Evolutionary conservation across 441 rosid genomes (phyloP), one percentile per base, ranked within the genome.

Genomic region (Rhodomyrtus psidioides): DNA sequence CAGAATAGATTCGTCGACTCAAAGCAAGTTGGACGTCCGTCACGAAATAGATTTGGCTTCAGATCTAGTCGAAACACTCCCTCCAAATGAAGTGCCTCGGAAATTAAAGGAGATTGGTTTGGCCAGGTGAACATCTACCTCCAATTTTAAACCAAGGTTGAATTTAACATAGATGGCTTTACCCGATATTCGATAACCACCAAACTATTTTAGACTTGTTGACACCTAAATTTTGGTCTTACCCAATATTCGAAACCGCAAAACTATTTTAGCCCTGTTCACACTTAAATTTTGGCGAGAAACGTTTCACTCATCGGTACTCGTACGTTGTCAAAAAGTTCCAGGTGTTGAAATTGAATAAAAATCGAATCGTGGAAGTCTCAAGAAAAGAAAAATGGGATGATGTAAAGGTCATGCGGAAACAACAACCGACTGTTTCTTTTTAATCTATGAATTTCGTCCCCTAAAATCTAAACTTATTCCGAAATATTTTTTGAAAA

Each of bases 31-130:
- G 82, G 89, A 92, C 75, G 83, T 90, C 1, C 82, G 81, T 56
- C 76, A 49, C 14, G 92, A 92, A 89, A 44, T 89, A 30, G 57
- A 87, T 28, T 86, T 93, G 86, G 90, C 88, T 53, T 86, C 87
- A 53, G 88, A 85, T 55, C 27, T 84, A 5, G 82, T 26, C 4
- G 55, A 82, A 34, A 83, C 55, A 39, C 83, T 89, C 51, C 84
- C 21, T 42, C 82, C 86, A 6, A 60, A 84, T 42, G 74, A 90
- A 86, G 79, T n/a, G 74, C 49, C 30, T 42, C 81, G 23, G 62
- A 83, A 84, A 24, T 84, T 90, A 83, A 83, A 83, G 53, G 81
- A 75, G 51, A 30, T 86, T 42, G 84, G 86, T 44, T 10, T 59
- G 17, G 34, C 27, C 27, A 87, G 88, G 84, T 87, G 51, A 57